These are phyloP conservation scores for Gynandropsis gynandra DNA, from an alignment of 345 rosid species.

Conservation along the genomic window DNA sequence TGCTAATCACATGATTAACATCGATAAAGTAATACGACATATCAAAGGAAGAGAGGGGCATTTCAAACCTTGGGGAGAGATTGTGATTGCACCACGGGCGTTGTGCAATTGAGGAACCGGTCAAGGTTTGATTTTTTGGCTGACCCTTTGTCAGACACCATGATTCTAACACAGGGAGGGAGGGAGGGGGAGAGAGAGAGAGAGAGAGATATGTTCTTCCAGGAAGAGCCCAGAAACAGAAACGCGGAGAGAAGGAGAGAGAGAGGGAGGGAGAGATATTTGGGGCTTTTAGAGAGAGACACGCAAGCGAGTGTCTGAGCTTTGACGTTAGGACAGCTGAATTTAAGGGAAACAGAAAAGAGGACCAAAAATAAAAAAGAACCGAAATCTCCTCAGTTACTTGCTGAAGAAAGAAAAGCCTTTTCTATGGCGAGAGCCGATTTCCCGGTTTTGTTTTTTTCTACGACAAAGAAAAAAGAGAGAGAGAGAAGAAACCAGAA, in stretches of 20 bases:
- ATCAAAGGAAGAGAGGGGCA: background rate
- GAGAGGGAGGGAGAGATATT: constrained; percentile 38
- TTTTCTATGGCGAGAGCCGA: constrained; percentile 23
- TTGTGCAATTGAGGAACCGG: constrained; percentile 70
- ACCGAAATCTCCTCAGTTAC: constrained; percentile 31
- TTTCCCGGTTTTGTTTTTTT: constrained; percentile 22
- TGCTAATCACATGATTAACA: background rate
- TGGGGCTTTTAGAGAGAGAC: constrained; percentile 27
- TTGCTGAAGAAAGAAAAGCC: constrained; percentile 27
- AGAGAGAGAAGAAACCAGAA: too few species aligned
- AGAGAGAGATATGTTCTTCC: background rate
- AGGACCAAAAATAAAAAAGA: background rate
- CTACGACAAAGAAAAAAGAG: too few species aligned
- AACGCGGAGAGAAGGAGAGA: constrained; percentile 15
- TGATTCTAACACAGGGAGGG: constrained; percentile 28
- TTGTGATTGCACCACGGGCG: constrained; percentile 75
- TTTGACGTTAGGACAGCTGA: constrained; percentile 60
- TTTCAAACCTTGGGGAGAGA: constrained; percentile 67
- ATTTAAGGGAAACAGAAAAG: constrained; percentile 33
- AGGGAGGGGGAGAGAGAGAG: constrained; percentile 9
- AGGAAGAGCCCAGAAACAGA: background rate
- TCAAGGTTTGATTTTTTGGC: constrained; percentile 73
- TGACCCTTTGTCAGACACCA: constrained; percentile 59
- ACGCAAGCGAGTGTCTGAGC: constrained; percentile 35
- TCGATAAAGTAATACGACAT: background rate